Evolutionary conservation across 108 stramenopile genomes (phyloP).

Genomic region (Epithemia pelagica): DNA sequence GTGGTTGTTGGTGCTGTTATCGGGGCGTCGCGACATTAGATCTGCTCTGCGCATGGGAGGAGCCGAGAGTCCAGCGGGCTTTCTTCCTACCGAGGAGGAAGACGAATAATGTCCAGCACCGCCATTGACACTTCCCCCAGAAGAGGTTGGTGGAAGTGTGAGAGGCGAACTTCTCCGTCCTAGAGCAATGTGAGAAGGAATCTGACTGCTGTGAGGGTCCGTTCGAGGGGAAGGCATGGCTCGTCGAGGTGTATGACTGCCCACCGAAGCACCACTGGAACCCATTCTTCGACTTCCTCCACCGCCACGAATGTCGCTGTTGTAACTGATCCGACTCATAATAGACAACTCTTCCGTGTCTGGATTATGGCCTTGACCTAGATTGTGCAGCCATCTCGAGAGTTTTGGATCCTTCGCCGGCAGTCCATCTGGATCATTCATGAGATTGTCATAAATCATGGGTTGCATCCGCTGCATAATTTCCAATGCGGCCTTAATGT

Average conservation of each 20-base stretch:
- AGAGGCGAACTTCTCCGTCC: neutral
- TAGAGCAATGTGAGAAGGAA: neutral
- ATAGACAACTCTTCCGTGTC: constrained; percentile 8
- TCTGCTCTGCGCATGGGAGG: neutral
- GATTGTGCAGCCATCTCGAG: constrained; percentile 31
- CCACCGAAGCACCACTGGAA: neutral
- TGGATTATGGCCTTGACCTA: neutral
- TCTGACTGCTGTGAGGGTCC: neutral
- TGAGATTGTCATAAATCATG: constrained; percentile 46
- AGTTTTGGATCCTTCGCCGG: constrained; percentile 42
- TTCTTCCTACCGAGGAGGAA: neutral
- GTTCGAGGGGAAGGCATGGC: constrained; percentile 13
- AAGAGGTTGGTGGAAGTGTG: neutral
- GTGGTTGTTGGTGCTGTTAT: too few relatives aligned
- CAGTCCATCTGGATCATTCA: constrained; percentile 24
- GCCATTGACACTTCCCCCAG: neutral
- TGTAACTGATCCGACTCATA: constrained; percentile 4
- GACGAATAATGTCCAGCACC: neutral
- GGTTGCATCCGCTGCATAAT: constrained; percentile 36
- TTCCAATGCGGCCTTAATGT: constrained; percentile 53
- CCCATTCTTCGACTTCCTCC: neutral
- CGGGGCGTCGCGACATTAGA: neutral
- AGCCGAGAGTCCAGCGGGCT: neutral
- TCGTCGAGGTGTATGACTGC: constrained; percentile 18
- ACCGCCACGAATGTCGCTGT: neutral